Percentiles rank a stretch among this genome's conserved stretches.
phyloP scores from a whole-genome alignment of 2,329 filamentous ascomycete genomes.

The Penicillium vulpinum region DNA sequence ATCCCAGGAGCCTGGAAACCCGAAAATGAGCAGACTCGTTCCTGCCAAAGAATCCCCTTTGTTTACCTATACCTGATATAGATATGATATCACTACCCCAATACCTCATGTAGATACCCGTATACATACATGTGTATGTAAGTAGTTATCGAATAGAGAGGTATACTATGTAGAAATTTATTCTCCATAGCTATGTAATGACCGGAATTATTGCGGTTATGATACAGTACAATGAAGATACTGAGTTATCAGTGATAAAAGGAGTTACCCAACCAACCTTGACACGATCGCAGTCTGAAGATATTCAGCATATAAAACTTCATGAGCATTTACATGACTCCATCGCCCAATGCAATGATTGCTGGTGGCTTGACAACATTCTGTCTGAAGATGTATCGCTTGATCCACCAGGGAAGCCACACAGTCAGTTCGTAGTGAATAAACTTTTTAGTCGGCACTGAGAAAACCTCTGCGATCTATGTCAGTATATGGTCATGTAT shows the following conservation, averaged over 20 bases:
- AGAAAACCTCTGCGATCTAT: conserved; percentile 56
- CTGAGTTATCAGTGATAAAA: background rate
- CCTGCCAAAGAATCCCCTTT: background rate
- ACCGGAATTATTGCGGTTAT: background rate
- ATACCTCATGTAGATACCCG: no score
- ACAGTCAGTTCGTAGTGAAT: conserved; percentile 57
- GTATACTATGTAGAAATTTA: background rate
- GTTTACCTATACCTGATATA: background rate
- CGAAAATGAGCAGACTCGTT: background rate
- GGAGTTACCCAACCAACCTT: background rate
- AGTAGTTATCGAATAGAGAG: background rate
- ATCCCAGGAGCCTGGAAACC: background rate
- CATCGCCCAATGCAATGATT: conserved; percentile 24
- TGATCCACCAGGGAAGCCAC: conserved; percentile 61
- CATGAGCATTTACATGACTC: background rate
- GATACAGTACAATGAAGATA: background rate
- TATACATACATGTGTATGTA: no score
- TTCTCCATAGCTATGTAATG: background rate
- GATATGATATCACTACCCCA: background rate
- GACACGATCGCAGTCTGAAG: background rate
- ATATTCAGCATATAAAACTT: background rate
- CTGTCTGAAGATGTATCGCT: conserved; percentile 55
- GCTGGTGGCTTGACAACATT: conserved; percentile 32
- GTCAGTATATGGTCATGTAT: conserved; percentile 30
- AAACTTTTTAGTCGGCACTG: conserved; percentile 58